phyloP scores from a whole-genome alignment of 345 rosid genomes.

The Moricandia arvensis region DNA sequence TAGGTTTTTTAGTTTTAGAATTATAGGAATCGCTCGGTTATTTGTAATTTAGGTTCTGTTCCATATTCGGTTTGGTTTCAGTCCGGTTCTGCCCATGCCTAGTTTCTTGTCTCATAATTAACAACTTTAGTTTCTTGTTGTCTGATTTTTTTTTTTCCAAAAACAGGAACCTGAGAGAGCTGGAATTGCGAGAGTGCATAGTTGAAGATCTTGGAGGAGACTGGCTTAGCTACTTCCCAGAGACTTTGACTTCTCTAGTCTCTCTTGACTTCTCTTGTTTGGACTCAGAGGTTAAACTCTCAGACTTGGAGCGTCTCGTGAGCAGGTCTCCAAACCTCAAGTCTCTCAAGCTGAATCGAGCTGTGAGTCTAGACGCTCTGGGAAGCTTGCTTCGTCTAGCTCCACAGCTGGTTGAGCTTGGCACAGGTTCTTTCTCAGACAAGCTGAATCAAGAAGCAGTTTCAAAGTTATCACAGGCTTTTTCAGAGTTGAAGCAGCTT shows the following conservation, averaged over 20 bases:
- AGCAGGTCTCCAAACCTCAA: conserved; percentile 66
- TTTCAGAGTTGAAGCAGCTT: conserved; percentile 66
- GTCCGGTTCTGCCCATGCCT: too few relatives aligned
- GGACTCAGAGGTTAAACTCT: conserved; percentile 64
- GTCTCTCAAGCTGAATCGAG: conserved; percentile 70
- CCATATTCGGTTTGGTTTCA: too few relatives aligned
- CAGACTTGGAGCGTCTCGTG: conserved; percentile 77
- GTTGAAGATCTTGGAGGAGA: conserved; percentile 88
- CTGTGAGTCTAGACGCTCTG: conserved; percentile 67
- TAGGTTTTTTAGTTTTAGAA: neutral
- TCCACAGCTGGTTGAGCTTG: conserved; percentile 82
- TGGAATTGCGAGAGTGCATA: conserved; percentile 81
- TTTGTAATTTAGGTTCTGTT: neutral
- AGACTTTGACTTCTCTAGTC: conserved; percentile 62
- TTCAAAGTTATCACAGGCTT: conserved; percentile 53
- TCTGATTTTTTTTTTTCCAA: conserved; percentile 5
- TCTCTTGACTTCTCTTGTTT: conserved; percentile 89
- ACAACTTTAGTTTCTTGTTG: neutral
- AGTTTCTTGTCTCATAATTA: neutral
- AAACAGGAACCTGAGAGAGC: conserved; percentile 72
- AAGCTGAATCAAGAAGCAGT: conserved; percentile 54
- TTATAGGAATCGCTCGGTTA: neutral
- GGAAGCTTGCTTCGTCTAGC: conserved; percentile 63
- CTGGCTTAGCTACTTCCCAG: conserved; percentile 90
- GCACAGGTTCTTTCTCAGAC: conserved; percentile 67